Base-by-base conservation (phyloP, 2,329 filamentous ascomycete genomes). In the Cladosporium sp. region DNA sequence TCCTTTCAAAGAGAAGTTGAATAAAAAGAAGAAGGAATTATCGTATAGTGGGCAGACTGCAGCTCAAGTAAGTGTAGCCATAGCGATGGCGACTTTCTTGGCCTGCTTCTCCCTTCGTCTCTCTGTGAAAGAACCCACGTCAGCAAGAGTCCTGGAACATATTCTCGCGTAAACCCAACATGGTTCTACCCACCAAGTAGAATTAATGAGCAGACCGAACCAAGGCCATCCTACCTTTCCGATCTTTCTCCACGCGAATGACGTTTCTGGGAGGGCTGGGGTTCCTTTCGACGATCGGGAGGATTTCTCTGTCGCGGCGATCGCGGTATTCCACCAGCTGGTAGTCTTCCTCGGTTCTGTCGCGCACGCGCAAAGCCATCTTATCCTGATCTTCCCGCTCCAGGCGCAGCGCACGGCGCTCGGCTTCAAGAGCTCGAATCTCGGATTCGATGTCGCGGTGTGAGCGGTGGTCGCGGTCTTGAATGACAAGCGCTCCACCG, bases 201-300 rank as follows among this genome's bases (percentile, higher is more conserved):
- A 38, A 78, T 71, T 75, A 80, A 70, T 82, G 78, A 73, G 83
- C 82, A 64, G 86, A 86, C 70, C 88, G 80, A 75, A 86, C 87
- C 74, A 91, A 83, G 76, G 84, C 82, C 82, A 93, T 84, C 86
- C 85, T 93, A 94, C 91, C 90, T 90, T 88, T 93, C 77, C 85
- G 85, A 73, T 96, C 89, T 77, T 86, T 89, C 72, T 89, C 86
- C 62, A 95, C 82, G 60, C 85, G 77, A 55, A 86, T 74, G 48
- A 83, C 69, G 52, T 82, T 79, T 43, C 77, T 70, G 33, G 69
- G 68, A 18, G 64, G 64, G 50, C 61, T 67, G 36, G 59, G 76
- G 62, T 59, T 72, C 57, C 65, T 57, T 77, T 69, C 65, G 25
- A 62, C 63, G 49, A 72, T 67, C 52, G 83, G 84, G 38, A 87